Evolutionary conservation across 108 stramenopile genomes (phyloP).

Genomic region (Conticribra guillardii): DNA sequence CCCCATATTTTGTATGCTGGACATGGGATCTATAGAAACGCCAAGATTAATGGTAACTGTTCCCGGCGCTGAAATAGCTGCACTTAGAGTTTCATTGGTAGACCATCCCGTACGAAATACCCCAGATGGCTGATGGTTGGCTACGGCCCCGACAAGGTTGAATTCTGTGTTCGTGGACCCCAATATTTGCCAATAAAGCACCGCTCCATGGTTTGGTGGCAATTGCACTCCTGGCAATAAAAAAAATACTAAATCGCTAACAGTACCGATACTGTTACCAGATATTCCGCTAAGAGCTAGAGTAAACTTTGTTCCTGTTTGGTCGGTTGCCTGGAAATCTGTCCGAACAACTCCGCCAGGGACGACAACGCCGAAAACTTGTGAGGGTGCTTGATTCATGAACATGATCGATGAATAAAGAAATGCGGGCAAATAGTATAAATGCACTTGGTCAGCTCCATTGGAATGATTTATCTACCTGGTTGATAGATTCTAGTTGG

Average conservation of each 20-base stretch:
- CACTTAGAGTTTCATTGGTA: slow-evolving; percentile 67
- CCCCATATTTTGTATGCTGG: slow-evolving; percentile 65
- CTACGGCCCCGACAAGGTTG: slow-evolving; percentile 76
- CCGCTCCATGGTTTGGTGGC: slow-evolving; percentile 68
- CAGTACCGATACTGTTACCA: slow-evolving; percentile 55
- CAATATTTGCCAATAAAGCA: slow-evolving; percentile 78
- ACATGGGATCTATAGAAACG: slow-evolving; percentile 74
- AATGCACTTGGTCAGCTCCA: too few species aligned
- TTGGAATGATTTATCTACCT: too few species aligned
- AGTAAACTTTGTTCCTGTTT: slow-evolving; percentile 69
- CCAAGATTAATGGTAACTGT: slow-evolving; percentile 66
- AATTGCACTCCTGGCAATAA: slow-evolving; percentile 58
- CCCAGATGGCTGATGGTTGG: slow-evolving; percentile 63
- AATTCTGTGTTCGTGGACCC: slow-evolving; percentile 60
- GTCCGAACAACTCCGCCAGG: slow-evolving; percentile 74
- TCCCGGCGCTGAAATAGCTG: slow-evolving; percentile 23
- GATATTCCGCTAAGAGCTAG: slow-evolving; percentile 60
- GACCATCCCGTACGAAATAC: slow-evolving; percentile 84
- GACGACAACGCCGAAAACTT: slow-evolving; percentile 68
- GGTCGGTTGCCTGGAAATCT: slow-evolving; percentile 70
- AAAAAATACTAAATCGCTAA: slow-evolving; percentile 81
- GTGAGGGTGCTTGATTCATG: slow-evolving; percentile 44
- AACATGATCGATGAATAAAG: neutral
- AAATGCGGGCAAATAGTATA: too few species aligned
- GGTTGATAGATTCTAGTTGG: too few species aligned